These are phyloP conservation scores for Leptographium radiaticola DNA, from an alignment of 2,329 filamentous ascomycete species.

Conservation along the genomic window DNA sequence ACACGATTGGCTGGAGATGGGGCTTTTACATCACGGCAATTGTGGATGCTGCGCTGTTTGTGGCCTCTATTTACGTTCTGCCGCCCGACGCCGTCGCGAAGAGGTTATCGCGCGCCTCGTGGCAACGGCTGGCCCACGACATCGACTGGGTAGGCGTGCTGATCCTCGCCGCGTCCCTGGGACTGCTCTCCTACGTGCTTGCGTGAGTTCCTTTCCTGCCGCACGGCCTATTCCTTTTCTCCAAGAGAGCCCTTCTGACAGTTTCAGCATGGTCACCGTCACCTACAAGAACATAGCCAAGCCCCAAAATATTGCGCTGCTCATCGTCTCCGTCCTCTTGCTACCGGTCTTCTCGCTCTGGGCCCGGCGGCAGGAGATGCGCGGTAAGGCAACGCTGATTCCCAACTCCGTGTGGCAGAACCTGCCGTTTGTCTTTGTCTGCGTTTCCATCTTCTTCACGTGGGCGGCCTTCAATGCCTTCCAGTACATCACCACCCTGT, in stretches of 20 bases:
- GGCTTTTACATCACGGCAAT: conserved; percentile 27
- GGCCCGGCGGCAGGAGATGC: conserved; percentile 35
- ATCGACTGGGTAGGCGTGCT: conserved; percentile 41
- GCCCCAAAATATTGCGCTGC: conserved; percentile 27
- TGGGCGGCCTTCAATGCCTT: conserved; percentile 33
- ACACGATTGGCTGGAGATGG: conserved; percentile 33
- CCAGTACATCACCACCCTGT: conserved; percentile 34
- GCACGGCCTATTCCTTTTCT: neutral
- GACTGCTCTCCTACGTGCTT: conserved; percentile 37
- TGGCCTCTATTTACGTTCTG: conserved; percentile 23
- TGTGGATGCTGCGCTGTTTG: conserved; percentile 23
- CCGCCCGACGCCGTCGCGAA: conserved; percentile 12
- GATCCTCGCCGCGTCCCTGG: conserved; percentile 31
- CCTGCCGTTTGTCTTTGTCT: conserved; percentile 39
- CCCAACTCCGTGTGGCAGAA: conserved; percentile 48
- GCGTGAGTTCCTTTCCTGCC: conserved; percentile 20
- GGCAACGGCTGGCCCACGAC: conserved; percentile 19
- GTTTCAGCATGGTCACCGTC: neutral
- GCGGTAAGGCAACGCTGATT: conserved; percentile 38
- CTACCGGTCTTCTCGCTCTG: conserved; percentile 39
- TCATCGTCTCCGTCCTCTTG: conserved; percentile 27
- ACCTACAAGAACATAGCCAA: conserved; percentile 17
- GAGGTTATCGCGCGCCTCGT: neutral
- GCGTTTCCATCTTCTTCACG: conserved; percentile 33
- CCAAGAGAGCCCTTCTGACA: neutral